Base-by-base conservation (phyloP, 768 basidiomycete genomes). In the Pleurotus citrinopileatus region DNA sequence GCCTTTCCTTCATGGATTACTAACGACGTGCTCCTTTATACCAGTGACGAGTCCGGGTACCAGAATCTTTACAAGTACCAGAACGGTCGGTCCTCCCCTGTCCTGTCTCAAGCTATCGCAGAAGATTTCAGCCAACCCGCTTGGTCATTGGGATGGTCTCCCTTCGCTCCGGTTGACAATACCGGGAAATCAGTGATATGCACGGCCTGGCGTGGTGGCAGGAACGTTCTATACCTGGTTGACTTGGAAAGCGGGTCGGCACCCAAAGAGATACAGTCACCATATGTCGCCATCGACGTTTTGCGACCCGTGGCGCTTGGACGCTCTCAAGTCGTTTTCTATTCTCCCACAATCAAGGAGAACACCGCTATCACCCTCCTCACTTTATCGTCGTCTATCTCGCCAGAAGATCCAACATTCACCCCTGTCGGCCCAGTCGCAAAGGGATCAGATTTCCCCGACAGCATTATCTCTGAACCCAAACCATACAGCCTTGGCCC, bases 31-130 rank as follows among this genome's bases (percentile, higher is more conserved):
- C 70, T 91, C 34, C 68, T 86, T 42, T 90, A 84, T 68, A 81
- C 83, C 5, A 78, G 74, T 27, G 89, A 92, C 58, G 71, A 73
- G 52, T 79, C 81, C 13, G 87, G 86, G 0, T 91, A 76, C 63
- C 75, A 80, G 54, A 88, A 91, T 61, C 85, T 90, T 0, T 89
- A 81, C 77, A 73, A 61, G 20, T 84, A 79, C 22, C 22, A 58
- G 2, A 61, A 69, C 3, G 67, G 68, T 13, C 64, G 67, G 8
- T 59, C 71, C 3, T 44, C 64, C 0, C 63, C 81, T 0, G 61
- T 80, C 13, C 74, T 86, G 32, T 57, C 70, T 2, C 46, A 63
- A 26, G 70, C 82, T 0, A 60, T 84, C 19, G 45, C 64, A 0
- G 73, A 85, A 52, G 87, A 88, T 58, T 85, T 86, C 62, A 76